Percentiles rank a stretch among this genome's conserved stretches.
phyloP scores from a whole-genome alignment of 2,329 filamentous ascomycete genomes.

The Zasmidium citrigriseum region DNA sequence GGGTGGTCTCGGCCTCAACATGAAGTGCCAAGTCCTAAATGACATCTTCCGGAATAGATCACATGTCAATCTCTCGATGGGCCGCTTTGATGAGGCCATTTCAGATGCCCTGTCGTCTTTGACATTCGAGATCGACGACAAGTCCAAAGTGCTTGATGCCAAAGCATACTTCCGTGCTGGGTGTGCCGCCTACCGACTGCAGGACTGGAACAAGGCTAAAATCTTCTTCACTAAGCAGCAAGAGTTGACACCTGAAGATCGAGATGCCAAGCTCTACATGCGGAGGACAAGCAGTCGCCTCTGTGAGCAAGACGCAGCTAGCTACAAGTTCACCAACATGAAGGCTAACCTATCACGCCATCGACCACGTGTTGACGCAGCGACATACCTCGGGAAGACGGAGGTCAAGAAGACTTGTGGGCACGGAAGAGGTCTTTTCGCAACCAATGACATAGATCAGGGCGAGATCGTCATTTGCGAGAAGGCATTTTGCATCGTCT shows the following conservation, averaged over 20 bases:
- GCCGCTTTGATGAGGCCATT: conserved; percentile 14
- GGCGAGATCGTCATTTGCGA: conserved; percentile 46
- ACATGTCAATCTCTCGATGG: conserved; percentile 14
- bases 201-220: conserved; percentile 16
- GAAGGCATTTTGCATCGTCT: conserved; percentile 26
- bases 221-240: conserved; percentile 10
- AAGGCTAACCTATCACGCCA: neutral
- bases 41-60: conserved; percentile 19
- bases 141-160: conserved; percentile 12
- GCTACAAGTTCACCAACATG: conserved; percentile 23
- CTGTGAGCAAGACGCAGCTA: conserved; percentile 17
- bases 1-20: conserved; percentile 21
- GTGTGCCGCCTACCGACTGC: conserved; percentile 26
- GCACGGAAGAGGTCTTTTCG: conserved; percentile 46
- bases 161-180: conserved; percentile 31
- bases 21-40: neutral
- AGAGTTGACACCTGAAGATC: conserved; percentile 17
- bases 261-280: conserved; percentile 11
- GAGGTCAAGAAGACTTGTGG: conserved; percentile 27
- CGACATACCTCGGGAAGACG: conserved; percentile 14
- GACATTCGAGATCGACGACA: conserved; percentile 8
- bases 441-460: conserved; percentile 36
- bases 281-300: conserved; percentile 18
- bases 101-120: conserved; percentile 13
- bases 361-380: conserved; percentile 19